These are phyloP conservation scores for Apium graveolens DNA, from an alignment of 129 eudicot genomes.

Conservation along the genomic window DNA sequence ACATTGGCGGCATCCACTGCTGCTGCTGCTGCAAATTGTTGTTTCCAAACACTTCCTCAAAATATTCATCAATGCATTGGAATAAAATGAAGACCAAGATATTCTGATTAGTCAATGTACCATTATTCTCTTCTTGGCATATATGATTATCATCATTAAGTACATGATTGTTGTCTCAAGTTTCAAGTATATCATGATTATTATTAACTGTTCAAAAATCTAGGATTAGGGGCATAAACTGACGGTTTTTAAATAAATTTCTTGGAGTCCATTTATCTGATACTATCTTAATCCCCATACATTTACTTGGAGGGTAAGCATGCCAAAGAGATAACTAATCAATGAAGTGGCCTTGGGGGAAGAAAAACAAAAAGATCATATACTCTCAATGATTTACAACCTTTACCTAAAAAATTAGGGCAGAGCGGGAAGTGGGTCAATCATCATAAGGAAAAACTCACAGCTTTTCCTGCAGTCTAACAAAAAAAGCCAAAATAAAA, in stretches of 20 bases:
- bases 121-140: not conserved
- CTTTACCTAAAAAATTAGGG: not conserved
- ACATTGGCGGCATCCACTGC: not conserved
- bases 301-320: too few relatives aligned
- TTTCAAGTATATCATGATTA: not conserved
- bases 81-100: too few relatives aligned
- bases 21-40: not conserved
- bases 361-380: not conserved
- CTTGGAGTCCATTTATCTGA: too few relatives aligned
- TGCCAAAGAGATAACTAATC: too few relatives aligned
- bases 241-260: not conserved
- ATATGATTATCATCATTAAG: not conserved
- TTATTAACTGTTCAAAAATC: too few relatives aligned
- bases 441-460: not conserved
- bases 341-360: not conserved
- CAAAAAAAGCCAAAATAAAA: not conserved
- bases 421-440: not conserved
- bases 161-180: not conserved
- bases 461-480: slow-evolving; percentile 11
- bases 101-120: not conserved
- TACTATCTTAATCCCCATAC: too few relatives aligned
- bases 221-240: not conserved
- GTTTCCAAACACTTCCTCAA: not conserved
- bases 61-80: too few relatives aligned
- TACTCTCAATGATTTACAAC: not conserved